These are phyloP conservation scores for Nothophoma quercina DNA, from an alignment of 2,329 filamentous ascomycete species.

Conservation along the genomic window DNA sequence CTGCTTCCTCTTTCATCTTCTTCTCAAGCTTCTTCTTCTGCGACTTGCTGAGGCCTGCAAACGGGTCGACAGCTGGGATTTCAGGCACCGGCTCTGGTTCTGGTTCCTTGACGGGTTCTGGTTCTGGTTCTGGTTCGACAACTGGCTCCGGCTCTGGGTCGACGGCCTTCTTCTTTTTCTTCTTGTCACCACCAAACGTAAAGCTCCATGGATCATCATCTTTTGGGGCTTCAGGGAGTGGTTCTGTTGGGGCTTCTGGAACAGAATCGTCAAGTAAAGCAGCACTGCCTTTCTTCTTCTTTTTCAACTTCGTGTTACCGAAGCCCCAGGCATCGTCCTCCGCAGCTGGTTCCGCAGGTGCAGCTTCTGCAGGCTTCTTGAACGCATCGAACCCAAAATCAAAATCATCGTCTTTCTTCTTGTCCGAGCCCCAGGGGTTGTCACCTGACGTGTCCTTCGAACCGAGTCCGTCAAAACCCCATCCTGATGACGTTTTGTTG, in stretches of 20 bases:
- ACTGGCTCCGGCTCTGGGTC: conserved; percentile 23
- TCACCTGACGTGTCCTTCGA: conserved; percentile 44
- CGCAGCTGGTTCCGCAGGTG: conserved; percentile 29
- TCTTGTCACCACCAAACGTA: conserved; percentile 38
- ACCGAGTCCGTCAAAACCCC: conserved; percentile 34
- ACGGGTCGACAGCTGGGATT: conserved; percentile 43
- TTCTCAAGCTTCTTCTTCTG: conserved; percentile 41
- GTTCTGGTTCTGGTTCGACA: conserved; percentile 30
- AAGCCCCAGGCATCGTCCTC: conserved; percentile 46
- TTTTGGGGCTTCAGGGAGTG: conserved; percentile 21
- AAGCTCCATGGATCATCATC: conserved; percentile 40
- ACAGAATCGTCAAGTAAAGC: conserved; percentile 13
- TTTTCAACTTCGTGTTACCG: conserved; percentile 54
- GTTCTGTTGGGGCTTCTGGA: conserved; percentile 41
- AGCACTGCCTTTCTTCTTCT: conserved; percentile 46
- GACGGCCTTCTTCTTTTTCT: conserved; percentile 40
- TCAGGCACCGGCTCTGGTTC: conserved; percentile 51
- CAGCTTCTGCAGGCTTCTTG: conserved; percentile 25
- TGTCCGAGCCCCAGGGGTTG: conserved; percentile 44
- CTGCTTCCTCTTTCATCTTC: conserved; percentile 49
- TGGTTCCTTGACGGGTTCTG: too few relatives aligned
- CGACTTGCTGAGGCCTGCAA: conserved; percentile 39
- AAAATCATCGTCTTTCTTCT: conserved; percentile 45
- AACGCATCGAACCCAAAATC: conserved; percentile 49
- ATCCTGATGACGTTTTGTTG: conserved; percentile 31